Base-by-base conservation (phyloP, 2,329 filamentous ascomycete genomes). In the Cladosporium sp. region DNA sequence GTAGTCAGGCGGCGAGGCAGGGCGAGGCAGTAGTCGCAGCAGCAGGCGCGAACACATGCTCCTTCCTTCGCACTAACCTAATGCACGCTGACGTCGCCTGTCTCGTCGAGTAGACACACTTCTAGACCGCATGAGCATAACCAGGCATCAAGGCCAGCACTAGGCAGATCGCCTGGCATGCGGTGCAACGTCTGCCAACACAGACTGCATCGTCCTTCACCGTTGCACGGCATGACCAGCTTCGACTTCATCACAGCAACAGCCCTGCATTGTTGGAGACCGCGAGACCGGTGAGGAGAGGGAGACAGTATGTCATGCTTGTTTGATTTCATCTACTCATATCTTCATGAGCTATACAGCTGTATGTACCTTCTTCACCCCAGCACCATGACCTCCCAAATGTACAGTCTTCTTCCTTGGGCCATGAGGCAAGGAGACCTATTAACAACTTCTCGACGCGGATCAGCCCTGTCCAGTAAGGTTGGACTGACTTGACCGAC, bases 301-400 rank as follows among this genome's bases (percentile, higher is more conserved):
- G 25, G 25, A 8, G 22, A 28, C 22, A 14, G 42, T 45, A 19
- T 22, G 20, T n/a, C 17, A 47, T 47, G 43, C 43, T 17, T 47
- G 15, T 47, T 30, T 30, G 19, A 47, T 30, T 30, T 47, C 43
- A 47, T 47, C 22, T 47, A 47, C 25, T 25, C 47, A 50, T 50
- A 37, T 50, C 47, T 30, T 50, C 47, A 37, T 50, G 30, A 25
- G 30, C 47, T 50, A 50, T 37, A 50, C 28, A 50, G 47, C 47
- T 50, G 11, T 50, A 37, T 50, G n/a, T 50, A 34, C 45, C 40
- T 6, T 45, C n/a, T 22, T 22, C 25, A 25, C 25, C 25, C 25
- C 25, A 25, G 25, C 25, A 25, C 25, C 25, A 6, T 34, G 11
- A 9, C 19, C 20, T 20, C 8, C 12, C 42, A 22, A 7, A 28